Evolutionary conservation across 257 asterid species (phyloP).

Genomic region (Nicotiana noctiflora): DNA sequence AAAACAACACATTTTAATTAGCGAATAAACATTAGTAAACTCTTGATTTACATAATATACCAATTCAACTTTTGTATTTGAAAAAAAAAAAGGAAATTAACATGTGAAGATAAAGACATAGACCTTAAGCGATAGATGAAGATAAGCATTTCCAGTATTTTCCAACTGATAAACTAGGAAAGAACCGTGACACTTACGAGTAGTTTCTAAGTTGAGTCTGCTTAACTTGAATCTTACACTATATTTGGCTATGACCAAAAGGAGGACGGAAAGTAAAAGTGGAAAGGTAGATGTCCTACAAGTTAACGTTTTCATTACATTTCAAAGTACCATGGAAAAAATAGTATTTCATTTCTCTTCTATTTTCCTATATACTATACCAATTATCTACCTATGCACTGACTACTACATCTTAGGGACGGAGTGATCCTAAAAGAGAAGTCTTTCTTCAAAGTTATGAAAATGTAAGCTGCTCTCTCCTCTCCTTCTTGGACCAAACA

Average conservation of each 20-base stretch:
- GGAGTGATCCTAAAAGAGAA: not conserved
- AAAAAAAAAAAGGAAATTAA: not conserved
- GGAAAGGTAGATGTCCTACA: not conserved
- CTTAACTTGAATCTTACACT: not conserved
- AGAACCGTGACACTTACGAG: not conserved
- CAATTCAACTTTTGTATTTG: not conserved
- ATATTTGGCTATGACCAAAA: not conserved
- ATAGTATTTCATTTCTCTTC: not conserved
- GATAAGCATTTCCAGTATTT: not conserved
- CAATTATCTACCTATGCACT: not conserved
- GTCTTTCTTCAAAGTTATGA: not conserved
- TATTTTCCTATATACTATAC: not conserved
- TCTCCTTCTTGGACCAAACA: not conserved
- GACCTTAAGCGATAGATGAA: not conserved
- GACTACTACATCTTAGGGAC: not conserved
- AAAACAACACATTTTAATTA: not conserved
- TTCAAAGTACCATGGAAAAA: not conserved
- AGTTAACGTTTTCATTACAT: not conserved
- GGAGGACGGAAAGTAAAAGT: not conserved
- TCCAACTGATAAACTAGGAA: not conserved
- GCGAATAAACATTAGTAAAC: not conserved
- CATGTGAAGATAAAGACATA: not conserved
- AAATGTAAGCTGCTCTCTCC: not conserved
- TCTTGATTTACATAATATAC: not conserved
- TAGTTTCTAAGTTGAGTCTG: not conserved